Conservation (phyloP, 1,139 yeast genomes). For the Lodderomyces theae region DNA sequence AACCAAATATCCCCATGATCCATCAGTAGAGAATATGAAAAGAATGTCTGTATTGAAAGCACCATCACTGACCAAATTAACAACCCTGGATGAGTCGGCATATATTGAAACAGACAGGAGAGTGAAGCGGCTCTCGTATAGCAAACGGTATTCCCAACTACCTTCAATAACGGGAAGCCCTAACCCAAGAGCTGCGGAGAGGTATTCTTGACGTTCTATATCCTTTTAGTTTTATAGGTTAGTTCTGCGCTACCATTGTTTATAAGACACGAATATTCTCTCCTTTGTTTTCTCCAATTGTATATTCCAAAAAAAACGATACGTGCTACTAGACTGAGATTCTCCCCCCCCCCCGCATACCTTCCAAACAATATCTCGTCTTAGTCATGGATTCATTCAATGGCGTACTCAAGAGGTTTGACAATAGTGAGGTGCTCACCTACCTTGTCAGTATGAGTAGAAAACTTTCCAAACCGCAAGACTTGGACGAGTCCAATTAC, state of each 20-base stretch:
- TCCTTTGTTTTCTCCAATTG: background rate
- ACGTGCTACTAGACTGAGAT: no score
- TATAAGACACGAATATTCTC: background rate
- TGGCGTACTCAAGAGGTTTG: conserved; percentile 18
- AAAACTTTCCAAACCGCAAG: conserved; percentile 16
- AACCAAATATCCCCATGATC: background rate
- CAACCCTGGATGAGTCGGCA: conserved; percentile 10
- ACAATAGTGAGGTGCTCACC: conserved; percentile 22
- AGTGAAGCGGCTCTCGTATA: conserved; percentile 12
- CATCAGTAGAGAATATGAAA: background rate
- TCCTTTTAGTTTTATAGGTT: background rate
- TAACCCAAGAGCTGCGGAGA: conserved; percentile 8
- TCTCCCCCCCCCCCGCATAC: background rate
- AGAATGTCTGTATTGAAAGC: conserved; percentile 17
- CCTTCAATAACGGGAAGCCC: conserved; percentile 16
- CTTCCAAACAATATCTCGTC: background rate
- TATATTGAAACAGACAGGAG: conserved; percentile 5
- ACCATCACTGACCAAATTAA: conserved; percentile 25
- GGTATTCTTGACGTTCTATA: background rate
- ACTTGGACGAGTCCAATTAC: conserved; percentile 16
- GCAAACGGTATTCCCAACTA: conserved; percentile 14
- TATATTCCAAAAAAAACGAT: no score
- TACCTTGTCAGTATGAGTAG: conserved; percentile 25
- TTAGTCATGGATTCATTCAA: conserved; percentile 17
- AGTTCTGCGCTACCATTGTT: background rate